Conservation (phyloP, 2,329 filamentous ascomycete genomes). For the Chaetomiaceae sp. region DNA sequence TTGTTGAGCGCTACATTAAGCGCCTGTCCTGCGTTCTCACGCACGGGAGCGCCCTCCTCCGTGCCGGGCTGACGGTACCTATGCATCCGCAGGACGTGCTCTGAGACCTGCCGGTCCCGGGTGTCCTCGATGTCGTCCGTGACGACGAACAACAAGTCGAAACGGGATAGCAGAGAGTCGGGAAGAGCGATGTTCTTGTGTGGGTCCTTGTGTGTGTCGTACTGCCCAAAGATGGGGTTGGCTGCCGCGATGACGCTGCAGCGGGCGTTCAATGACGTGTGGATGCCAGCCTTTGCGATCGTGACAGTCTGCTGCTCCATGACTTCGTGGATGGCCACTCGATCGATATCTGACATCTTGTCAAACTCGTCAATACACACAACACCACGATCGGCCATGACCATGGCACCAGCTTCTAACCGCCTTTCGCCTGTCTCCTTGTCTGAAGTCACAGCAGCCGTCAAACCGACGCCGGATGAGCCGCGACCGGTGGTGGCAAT, state of each 20-base stretch:
- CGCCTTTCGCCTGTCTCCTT: conserved; percentile 96
- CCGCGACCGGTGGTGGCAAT: conserved; percentile 96
- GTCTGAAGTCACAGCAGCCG: conserved; percentile 90
- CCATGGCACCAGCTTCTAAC: conserved; percentile 97
- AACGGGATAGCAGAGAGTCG: conserved; percentile 94
- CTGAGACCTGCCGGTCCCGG: conserved; percentile 83
- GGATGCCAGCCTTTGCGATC: conserved; percentile 96
- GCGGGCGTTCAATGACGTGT: conserved; percentile 92
- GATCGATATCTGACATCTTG: conserved; percentile 98
- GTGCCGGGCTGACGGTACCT: conserved; percentile 87
- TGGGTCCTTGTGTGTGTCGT: conserved; percentile 96
- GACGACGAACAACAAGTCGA: conserved; percentile 94
- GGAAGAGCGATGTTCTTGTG: conserved; percentile 98
- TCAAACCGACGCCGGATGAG: conserved; percentile 95
- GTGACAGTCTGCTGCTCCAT: conserved; percentile 99
- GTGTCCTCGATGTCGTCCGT: conserved; percentile 98
- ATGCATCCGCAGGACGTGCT: conserved; percentile 97
- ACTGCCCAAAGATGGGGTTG: conserved; percentile 97
- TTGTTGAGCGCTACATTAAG: conserved; percentile 83
- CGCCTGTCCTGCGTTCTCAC: conserved; percentile 78
- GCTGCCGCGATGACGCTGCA: conserved; percentile 96
- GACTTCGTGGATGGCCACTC: conserved; percentile 98
- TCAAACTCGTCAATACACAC: conserved; percentile 99
- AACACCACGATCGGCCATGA: conserved; percentile 91
- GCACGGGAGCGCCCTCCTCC: conserved; percentile 90